Conservation (phyloP, 2,329 filamentous ascomycete genomes). For the Pestalotiopsis sp. region DNA sequence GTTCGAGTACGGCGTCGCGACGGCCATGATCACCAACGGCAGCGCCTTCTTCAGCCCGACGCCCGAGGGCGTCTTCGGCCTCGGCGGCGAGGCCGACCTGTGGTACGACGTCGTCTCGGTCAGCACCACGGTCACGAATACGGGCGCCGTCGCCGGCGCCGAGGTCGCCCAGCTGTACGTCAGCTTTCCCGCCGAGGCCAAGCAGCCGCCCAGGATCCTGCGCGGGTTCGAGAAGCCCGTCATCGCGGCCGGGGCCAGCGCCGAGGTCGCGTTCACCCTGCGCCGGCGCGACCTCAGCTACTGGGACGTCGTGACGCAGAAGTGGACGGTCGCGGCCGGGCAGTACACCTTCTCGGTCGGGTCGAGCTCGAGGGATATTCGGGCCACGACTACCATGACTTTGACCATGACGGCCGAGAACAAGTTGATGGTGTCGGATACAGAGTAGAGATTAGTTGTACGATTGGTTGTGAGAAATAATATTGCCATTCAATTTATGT, state of each 20-base stretch:
- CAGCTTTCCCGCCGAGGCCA: conserved; percentile 45
- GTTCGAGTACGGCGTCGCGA: conserved; percentile 15
- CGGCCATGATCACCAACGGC: conserved; percentile 8
- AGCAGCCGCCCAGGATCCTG: conserved; percentile 49
- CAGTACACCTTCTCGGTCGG: conserved; percentile 16
- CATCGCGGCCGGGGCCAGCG: conserved; percentile 48
- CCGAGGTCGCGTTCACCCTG: conserved; percentile 54
- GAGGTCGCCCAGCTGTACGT: conserved; percentile 63
- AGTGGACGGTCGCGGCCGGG: conserved; percentile 57
- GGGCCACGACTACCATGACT: background rate
- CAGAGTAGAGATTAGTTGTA: no score
- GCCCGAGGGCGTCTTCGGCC: conserved; percentile 45
- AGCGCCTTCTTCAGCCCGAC: conserved; percentile 42
- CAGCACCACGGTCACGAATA: conserved; percentile 53
- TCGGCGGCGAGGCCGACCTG: conserved; percentile 58
- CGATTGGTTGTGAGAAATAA: background rate
- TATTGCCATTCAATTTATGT: background rate
- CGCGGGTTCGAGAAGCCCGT: conserved; percentile 64
- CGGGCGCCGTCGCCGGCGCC: conserved; percentile 50
- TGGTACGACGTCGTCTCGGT: conserved; percentile 56
- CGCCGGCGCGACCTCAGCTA: conserved; percentile 64
- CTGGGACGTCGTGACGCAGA: conserved; percentile 61
- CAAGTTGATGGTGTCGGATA: background rate
- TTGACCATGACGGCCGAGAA: background rate
- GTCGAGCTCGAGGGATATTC: background rate